phyloP scores from a whole-genome alignment of 768 basidiomycete species.

The Termitomyces sp. region DNA sequence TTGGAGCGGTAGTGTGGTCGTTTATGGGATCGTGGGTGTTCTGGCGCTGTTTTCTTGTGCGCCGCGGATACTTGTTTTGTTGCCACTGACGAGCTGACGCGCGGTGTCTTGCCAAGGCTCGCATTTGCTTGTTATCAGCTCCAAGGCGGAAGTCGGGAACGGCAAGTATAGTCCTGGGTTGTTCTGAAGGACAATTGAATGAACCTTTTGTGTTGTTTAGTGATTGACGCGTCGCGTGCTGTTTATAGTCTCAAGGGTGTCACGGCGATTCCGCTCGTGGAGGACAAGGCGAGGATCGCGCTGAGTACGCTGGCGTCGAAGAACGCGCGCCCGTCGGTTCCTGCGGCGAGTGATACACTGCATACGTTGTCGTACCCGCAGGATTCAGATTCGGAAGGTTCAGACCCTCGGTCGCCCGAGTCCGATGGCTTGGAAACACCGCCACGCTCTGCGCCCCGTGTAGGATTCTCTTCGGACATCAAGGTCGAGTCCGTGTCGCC shows the following conservation, averaged over 20 bases:
- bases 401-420: conserved; percentile 7
- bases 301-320: conserved; percentile 49
- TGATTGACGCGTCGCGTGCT: conserved; percentile 54
- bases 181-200: background rate
- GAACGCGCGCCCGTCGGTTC: conserved; percentile 43
- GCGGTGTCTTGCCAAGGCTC: conserved; percentile 42
- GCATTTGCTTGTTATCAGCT: conserved; percentile 69
- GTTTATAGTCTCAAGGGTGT: conserved; percentile 69
- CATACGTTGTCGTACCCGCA: conserved; percentile 13
- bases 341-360: conserved; percentile 24
- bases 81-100: conserved; percentile 2
- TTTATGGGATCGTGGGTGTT: conserved; percentile 75
- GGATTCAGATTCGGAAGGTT: conserved; percentile 8
- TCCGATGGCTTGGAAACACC: conserved; percentile 12
- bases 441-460: conserved; percentile 25
- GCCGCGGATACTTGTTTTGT: conserved; percentile 6
- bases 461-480: conserved; percentile 48
- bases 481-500: conserved; percentile 42
- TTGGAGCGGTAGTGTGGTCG: conserved; percentile 53
- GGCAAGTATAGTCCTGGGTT: conserved; percentile 36
- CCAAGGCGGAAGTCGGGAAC: conserved; percentile 55
- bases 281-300: conserved; percentile 51
- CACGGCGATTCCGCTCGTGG: conserved; percentile 63
- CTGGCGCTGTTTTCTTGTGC: conserved; percentile 69
- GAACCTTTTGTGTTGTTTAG: conserved; percentile 26